Base-by-base conservation (phyloP, 192 early-diverging fungal genomes). In the Rhizophlyctis rosea region DNA sequence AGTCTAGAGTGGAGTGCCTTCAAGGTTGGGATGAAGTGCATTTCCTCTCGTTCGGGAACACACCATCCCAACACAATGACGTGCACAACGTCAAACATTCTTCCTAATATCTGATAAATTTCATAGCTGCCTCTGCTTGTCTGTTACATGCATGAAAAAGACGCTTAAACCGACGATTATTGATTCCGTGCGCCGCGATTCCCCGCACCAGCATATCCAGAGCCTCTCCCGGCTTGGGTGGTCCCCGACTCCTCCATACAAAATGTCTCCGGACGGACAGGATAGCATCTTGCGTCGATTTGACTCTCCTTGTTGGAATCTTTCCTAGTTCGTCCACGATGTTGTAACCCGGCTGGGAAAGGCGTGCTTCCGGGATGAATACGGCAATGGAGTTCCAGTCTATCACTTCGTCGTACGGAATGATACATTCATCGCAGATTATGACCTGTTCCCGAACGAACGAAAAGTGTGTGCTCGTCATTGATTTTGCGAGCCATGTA, bases 131-230 rank as follows among this genome's bases (percentile, higher is more conserved):
- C n/a, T n/a, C n/a, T n/a, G n/a, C n/a, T n/a, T n/a, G n/a, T n/a
- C n/a, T n/a, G n/a, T n/a, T n/a, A n/a, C n/a, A n/a, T n/a, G n/a
- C n/a, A n/a, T n/a, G n/a, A n/a, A n/a, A n/a, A 23, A 53, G 11
- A 9, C 51, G 51, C 23, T 53, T 53, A 24, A 53, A 53, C 7
- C 51, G 18, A 23, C 51, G 51, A 11, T n/a, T 9, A 9, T 9
- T 9, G 18, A 53, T 24, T 14, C 14, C 51, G 14, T 53, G 11
- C 11, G 14, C 14, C 7, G 51, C 51, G 9, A 53, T 11, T 23
- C 25, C 7, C 23, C 51, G 51, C 51, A 53, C 51, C 51, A 53
- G 11, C 51, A 53, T 53, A 24, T 53, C 51, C 51, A 53, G 7
- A 27, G 51, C 18, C 7, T 53, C 51, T 23, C 51, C 51, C 23